A percentile compares a stretch with the other conserved stretches of the same genome.
Evolutionary conservation across 768 basidiomycete species (phyloP).

Genomic region (Psilocybe cubensis): DNA sequence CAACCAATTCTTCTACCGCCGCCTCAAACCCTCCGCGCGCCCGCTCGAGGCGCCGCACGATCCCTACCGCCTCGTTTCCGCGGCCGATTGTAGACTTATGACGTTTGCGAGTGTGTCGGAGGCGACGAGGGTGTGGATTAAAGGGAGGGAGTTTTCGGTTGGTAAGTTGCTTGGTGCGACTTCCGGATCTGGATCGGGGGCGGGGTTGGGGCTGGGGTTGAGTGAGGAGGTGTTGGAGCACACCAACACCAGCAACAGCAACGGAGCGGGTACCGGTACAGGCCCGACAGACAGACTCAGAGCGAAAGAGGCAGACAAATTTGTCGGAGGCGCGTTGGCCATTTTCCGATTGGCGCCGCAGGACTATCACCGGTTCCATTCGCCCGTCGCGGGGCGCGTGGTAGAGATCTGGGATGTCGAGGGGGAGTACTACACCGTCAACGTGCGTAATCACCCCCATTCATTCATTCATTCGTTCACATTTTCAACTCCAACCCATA

Average conservation of each 20-base stretch:
- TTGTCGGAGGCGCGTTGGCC: constrained; percentile 78
- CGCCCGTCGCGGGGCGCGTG: constrained; percentile 82
- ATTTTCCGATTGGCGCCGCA: constrained; percentile 94
- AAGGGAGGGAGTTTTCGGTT: constrained; percentile 92
- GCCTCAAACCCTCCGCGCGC: constrained; percentile 83
- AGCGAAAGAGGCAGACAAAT: constrained; percentile 68
- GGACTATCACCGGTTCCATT: constrained; percentile 95
- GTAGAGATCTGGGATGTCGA: constrained; percentile 82
- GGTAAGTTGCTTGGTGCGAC: constrained; percentile 79
- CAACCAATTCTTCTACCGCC: constrained; percentile 89
- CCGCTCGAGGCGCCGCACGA: constrained; percentile 76
- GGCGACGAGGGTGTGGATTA: constrained; percentile 94
- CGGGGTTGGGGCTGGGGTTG: too few relatives aligned
- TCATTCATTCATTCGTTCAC: not conserved
- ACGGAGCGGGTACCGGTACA: too few relatives aligned
- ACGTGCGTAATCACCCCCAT: too few relatives aligned
- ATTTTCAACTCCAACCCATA: not conserved
- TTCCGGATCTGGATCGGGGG: too few relatives aligned
- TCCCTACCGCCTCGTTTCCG: constrained; percentile 78
- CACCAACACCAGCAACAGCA: too few relatives aligned
- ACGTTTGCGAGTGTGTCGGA: constrained; percentile 85
- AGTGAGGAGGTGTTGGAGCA: too few relatives aligned
- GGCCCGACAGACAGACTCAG: too few relatives aligned
- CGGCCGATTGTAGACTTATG: constrained; percentile 98
- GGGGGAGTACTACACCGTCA: constrained; percentile 97